phyloP scores from a whole-genome alignment of 1,284 basidiomycete species.

The Bjerkandera adusta region DNA sequence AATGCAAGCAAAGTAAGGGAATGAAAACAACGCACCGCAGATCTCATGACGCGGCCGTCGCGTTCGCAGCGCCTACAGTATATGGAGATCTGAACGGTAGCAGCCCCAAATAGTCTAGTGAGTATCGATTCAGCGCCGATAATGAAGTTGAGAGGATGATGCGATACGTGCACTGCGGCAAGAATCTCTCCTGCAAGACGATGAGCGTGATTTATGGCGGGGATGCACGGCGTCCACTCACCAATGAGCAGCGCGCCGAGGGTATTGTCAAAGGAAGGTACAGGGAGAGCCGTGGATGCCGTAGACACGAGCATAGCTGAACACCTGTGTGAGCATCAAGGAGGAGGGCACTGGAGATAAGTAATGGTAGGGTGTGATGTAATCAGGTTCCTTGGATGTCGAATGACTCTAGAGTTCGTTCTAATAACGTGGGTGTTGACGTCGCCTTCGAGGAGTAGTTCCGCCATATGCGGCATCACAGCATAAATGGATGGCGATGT shows the following conservation, averaged over 20 bases:
- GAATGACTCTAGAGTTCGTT: too few species aligned
- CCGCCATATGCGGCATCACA: too few species aligned
- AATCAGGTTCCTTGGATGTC: too few species aligned
- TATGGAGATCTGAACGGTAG: conserved; percentile 9
- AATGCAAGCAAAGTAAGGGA: not conserved
- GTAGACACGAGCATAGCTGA: too few species aligned
- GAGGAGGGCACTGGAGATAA: too few species aligned
- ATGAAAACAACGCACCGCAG: not conserved
- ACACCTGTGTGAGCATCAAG: too few species aligned
- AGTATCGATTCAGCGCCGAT: not conserved
- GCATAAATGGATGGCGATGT: too few species aligned
- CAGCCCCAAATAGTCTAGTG: conserved; percentile 10
- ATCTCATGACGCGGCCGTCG: conserved; percentile 1
- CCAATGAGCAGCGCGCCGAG: conserved; percentile 5
- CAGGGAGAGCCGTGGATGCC: too few species aligned
- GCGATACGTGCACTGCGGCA: conserved; percentile 1
- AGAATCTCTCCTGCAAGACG: not conserved
- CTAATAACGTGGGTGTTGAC: too few species aligned
- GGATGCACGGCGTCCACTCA: not conserved
- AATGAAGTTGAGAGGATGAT: too few species aligned
- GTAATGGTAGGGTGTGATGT: too few species aligned
- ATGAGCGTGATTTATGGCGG: not conserved
- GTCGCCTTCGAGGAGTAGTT: too few species aligned
- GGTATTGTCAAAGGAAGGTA: conserved; percentile 6
- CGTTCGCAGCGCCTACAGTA: conserved; percentile 2